Conservation (phyloP, 2,329 filamentous ascomycete species). For the Colletotrichum sp. region DNA sequence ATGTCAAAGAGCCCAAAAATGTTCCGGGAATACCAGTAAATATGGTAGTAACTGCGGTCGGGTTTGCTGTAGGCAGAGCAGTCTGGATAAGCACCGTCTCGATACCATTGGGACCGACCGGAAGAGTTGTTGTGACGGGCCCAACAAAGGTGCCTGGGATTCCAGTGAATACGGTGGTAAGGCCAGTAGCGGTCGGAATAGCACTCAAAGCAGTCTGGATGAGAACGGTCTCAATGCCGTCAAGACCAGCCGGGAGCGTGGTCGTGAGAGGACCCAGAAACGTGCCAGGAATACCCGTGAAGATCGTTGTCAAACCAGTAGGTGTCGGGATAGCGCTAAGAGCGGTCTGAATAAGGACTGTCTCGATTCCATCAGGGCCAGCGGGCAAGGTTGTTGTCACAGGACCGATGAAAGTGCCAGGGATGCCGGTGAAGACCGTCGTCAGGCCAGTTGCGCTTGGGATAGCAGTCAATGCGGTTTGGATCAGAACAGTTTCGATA, state of each 20-base stretch:
- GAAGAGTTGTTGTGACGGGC: neutral
- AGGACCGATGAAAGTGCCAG: neutral
- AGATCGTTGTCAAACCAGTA: neutral
- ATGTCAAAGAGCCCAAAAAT: neutral
- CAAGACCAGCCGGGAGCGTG: neutral
- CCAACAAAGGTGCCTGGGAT: neutral
- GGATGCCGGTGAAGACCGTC: neutral
- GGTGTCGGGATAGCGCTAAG: neutral
- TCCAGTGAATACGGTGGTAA: neutral
- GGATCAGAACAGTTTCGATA: neutral
- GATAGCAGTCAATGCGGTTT: neutral
- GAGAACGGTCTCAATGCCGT: neutral
- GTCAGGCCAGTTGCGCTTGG: neutral
- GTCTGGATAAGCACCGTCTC: neutral
- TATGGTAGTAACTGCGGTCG: neutral
- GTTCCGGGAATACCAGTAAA: neutral
- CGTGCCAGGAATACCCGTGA: neutral
- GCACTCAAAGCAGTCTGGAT: neutral
- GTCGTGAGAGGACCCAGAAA: neutral
- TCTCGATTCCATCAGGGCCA: neutral
- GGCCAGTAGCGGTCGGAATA: neutral
- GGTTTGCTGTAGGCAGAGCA: neutral
- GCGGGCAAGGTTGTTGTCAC: neutral
- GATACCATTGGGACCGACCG: neutral
- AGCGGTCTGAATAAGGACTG: constrained; percentile 1